phyloP scores from a whole-genome alignment of 257 asterid genomes.

The Nyctanthes arbortristis region DNA sequence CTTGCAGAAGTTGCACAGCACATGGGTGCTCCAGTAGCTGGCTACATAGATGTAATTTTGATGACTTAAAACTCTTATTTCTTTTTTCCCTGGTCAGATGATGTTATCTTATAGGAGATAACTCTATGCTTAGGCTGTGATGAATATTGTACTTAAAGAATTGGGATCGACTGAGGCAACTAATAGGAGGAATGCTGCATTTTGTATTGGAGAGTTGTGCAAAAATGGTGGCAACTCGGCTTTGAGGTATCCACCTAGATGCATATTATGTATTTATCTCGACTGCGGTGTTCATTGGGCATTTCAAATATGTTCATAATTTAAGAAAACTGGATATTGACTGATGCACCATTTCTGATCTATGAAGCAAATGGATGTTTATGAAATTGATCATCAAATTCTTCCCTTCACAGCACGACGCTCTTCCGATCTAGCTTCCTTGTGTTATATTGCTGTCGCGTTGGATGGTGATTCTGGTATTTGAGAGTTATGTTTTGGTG shows the following conservation, averaged over 20 bases:
- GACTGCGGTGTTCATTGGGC: background rate
- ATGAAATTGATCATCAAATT: conserved; percentile 8
- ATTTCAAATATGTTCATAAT: background rate
- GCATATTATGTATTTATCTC: conserved; percentile 7
- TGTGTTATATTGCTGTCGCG: no score
- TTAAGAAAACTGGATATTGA: background rate
- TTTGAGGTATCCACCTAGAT: conserved; percentile 67
- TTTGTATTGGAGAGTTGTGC: conserved; percentile 96
- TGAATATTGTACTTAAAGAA: conserved; percentile 91
- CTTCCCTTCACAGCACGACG: conserved; percentile 9
- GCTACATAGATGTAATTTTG: conserved; percentile 70
- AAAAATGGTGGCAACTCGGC: conserved; percentile 87
- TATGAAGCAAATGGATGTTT: background rate
- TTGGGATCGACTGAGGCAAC: conserved; percentile 79
- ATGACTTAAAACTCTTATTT: conserved; percentile 1
- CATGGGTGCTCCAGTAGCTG: conserved; percentile 96
- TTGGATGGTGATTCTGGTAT: background rate
- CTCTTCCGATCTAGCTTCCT: no score
- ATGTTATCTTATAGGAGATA: conserved; percentile 21
- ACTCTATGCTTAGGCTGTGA: conserved; percentile 58
- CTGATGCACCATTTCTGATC: background rate
- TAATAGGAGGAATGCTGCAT: conserved; percentile 96
- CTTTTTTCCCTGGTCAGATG: background rate
- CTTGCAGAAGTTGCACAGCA: conserved; percentile 99
- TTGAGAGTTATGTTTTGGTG: background rate